These are phyloP conservation scores for Arabidopsis suecica DNA, from an alignment of 345 rosid species.

Conservation along the genomic window DNA sequence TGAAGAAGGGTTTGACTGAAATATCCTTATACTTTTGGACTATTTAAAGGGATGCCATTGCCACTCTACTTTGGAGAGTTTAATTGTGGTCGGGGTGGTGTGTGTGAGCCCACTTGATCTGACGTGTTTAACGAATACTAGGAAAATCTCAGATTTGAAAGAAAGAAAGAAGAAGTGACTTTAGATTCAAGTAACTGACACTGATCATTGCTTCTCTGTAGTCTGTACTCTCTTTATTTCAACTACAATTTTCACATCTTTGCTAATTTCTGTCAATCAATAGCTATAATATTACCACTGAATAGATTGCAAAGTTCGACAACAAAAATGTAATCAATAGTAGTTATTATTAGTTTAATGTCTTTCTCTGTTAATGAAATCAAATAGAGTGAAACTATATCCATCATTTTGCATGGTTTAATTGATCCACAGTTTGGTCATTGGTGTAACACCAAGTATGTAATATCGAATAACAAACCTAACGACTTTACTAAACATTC, in stretches of 20 bases:
- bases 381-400: not conserved
- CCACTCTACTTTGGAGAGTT: slow-evolving; percentile 51
- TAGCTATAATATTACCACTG: too few species aligned
- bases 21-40: slow-evolving; percentile 49
- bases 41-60: slow-evolving; percentile 51
- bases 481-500: slow-evolving; percentile 2
- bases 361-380: not conserved
- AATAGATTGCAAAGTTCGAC: not conserved
- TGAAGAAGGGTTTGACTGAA: slow-evolving; percentile 26
- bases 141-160: slow-evolving; percentile 38
- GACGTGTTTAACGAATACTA: slow-evolving; percentile 44
- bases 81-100: slow-evolving; percentile 33
- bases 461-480: slow-evolving; percentile 9
- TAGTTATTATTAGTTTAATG: too few species aligned
- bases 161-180: slow-evolving; percentile 45
- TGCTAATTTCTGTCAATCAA: slow-evolving; percentile 14
- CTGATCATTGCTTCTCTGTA: too few species aligned
- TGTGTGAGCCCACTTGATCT: slow-evolving; percentile 39
- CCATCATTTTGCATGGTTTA: not conserved
- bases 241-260: slow-evolving; percentile 29
- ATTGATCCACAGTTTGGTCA: not conserved
- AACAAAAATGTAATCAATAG: not conserved
- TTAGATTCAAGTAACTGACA: slow-evolving; percentile 41
- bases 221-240: slow-evolving; percentile 12
- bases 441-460: not conserved